Percentiles rank a stretch among this genome's conserved stretches.
These are phyloP conservation scores for Neofusicoccum cordaticola DNA, from an alignment of 2,329 filamentous ascomycete genomes.

Conservation along the genomic window DNA sequence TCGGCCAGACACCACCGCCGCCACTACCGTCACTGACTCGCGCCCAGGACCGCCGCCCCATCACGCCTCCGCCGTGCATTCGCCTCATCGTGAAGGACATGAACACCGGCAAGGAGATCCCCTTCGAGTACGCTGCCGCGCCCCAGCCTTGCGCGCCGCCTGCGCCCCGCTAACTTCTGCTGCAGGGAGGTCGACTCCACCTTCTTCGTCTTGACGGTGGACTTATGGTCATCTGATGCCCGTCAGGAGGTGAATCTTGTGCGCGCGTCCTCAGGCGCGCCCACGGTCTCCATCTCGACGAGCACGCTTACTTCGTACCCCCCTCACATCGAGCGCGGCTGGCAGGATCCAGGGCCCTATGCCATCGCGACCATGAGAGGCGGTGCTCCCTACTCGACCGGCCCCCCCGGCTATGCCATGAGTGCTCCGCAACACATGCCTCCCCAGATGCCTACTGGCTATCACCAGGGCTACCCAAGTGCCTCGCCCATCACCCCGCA, in stretches of 20 bases:
- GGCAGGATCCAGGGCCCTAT: conserved; percentile 21
- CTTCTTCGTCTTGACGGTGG: conserved; percentile 67
- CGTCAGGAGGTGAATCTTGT: conserved; percentile 66
- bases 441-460: conserved; percentile 3
- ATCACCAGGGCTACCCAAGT: conserved; percentile 4
- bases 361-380: background rate
- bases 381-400: background rate
- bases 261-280: conserved; percentile 62
- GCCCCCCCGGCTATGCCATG: background rate
- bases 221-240: conserved; percentile 64
- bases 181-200: conserved; percentile 65
- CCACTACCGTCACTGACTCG: background rate
- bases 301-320: conserved; percentile 77
- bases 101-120: conserved; percentile 73
- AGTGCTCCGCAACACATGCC: conserved; percentile 7
- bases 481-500: conserved; percentile 13
- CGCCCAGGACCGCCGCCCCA: conserved; percentile 80
- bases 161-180: background rate
- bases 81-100: conserved; percentile 75
- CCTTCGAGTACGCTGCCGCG: conserved; percentile 64
- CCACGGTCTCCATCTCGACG: conserved; percentile 69
- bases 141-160: background rate
- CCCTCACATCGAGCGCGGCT: conserved; percentile 42
- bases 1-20: conserved; percentile 13
- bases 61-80: conserved; percentile 92